These are phyloP conservation scores for Irpex lacteus DNA, from an alignment of 1,284 basidiomycete species.

Conservation along the genomic window DNA sequence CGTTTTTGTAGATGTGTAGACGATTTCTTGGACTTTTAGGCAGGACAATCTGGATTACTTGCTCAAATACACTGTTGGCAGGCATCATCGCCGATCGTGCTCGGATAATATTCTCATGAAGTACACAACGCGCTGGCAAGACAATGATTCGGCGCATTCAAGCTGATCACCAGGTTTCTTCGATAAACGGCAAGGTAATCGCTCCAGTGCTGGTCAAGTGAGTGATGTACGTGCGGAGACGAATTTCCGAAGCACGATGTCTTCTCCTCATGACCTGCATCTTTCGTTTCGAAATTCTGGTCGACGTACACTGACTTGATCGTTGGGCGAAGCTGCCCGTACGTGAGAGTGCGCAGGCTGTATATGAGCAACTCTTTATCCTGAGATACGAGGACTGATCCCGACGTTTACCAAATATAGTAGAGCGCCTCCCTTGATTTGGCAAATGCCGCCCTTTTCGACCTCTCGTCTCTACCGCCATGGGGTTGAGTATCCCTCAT, in stretches of 20 bases:
- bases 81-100: not conserved
- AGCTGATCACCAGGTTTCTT: not conserved
- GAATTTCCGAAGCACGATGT: not conserved
- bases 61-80: not conserved
- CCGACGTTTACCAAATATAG: not conserved
- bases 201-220: not conserved
- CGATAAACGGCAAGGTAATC: not conserved
- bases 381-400: not conserved
- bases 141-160: not conserved
- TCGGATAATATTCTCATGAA: not conserved
- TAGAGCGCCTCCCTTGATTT: not conserved
- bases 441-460: not conserved
- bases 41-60: not conserved
- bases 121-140: not conserved
- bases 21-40: not conserved
- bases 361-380: not conserved
- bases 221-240: not conserved
- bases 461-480: not conserved
- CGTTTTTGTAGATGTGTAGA: not conserved
- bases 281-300: not conserved
- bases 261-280: not conserved
- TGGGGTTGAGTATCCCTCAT: not conserved
- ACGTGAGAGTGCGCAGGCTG: not conserved
- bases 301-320: not conserved
- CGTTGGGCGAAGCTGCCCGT: not conserved